Base-by-base conservation (phyloP, 257 asterid genomes). In the Ligustrum vulgare region DNA sequence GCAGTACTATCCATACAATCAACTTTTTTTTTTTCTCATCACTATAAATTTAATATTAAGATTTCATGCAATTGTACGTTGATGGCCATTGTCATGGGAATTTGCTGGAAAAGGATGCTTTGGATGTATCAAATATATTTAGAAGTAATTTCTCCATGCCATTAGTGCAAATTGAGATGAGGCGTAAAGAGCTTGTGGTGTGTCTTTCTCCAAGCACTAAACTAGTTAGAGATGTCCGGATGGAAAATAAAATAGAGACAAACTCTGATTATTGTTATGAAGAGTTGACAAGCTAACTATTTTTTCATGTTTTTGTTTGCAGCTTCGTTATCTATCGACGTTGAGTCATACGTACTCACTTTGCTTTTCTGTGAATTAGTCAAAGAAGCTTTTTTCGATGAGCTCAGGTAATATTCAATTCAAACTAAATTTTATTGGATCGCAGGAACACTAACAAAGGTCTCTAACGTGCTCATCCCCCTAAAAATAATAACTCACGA, bases 1-100 rank as follows among this genome's bases (percentile, higher is more conserved):
- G 56, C 25, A 51, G 35, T 7, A 65, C 49, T 65, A 15, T 33
- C 60, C 49, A 60, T 23, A 47, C 13, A 33, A 58, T 64, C 12
- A 15, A 5, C 13, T 75, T 47, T 39, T 37, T 67, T 6, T n/a
- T n/a, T n/a, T n/a, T n/a, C 37, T 1, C 31, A 51, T 8, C 67
- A 45, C 56, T 67, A 45, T 77, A 11, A 16, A 71, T 63, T 36
- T 6, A 70, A 78, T 78, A 69, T 70, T 34, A 41, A 75, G 56
- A 56, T 41, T 73, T 72, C 72, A 36, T 87, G 86, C 91, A 94
- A 96, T 80, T 91, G 66, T 91, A 86, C 78, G 89, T 92, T 58
- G 98, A 92, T 86, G 99, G 97, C 75, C 89, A 92, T 81, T 92
- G 97, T 89, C 98, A 94, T 77, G 98, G 99, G 34, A 94, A 94